Conservation (phyloP, 805 yeast species). For the Starmerella potacharoeniae region DNA sequence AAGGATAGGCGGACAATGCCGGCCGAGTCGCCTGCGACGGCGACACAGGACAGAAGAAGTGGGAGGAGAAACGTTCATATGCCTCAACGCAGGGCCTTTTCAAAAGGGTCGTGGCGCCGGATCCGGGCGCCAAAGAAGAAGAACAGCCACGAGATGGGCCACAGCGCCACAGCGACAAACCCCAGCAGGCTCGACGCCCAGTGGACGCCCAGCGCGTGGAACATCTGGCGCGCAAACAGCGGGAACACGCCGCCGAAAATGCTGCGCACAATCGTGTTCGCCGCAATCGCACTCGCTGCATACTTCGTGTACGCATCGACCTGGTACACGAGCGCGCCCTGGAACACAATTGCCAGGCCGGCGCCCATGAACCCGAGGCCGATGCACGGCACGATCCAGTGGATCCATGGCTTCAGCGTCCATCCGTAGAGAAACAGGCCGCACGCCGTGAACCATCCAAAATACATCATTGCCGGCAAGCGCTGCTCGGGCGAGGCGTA, state of each 20-base stretch:
- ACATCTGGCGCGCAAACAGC: constrained; percentile 53
- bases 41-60: too few relatives aligned
- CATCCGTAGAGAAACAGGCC: constrained; percentile 56
- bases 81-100: constrained; percentile 9
- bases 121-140: constrained; percentile 36
- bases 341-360: constrained; percentile 48
- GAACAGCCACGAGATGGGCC: constrained; percentile 45
- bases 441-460: constrained; percentile 38
- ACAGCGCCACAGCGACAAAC: constrained; percentile 35
- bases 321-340: constrained; percentile 50
- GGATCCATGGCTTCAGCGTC: constrained; percentile 38
- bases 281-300: constrained; percentile 55
- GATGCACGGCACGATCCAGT: constrained; percentile 46
- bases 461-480: constrained; percentile 41
- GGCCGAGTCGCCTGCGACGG: too few relatives aligned
- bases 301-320: constrained; percentile 49
- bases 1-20: too few relatives aligned
- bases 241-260: constrained; percentile 51
- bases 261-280: constrained; percentile 47
- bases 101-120: constrained; percentile 19
- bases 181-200: constrained; percentile 48
- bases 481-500: constrained; percentile 50
- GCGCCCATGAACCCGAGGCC: constrained; percentile 42
- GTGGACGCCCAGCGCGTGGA: constrained; percentile 37
- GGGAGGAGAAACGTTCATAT: not conserved